These are phyloP conservation scores for Starmera quercuum DNA, from an alignment of 805 yeast genomes.

Conservation along the genomic window DNA sequence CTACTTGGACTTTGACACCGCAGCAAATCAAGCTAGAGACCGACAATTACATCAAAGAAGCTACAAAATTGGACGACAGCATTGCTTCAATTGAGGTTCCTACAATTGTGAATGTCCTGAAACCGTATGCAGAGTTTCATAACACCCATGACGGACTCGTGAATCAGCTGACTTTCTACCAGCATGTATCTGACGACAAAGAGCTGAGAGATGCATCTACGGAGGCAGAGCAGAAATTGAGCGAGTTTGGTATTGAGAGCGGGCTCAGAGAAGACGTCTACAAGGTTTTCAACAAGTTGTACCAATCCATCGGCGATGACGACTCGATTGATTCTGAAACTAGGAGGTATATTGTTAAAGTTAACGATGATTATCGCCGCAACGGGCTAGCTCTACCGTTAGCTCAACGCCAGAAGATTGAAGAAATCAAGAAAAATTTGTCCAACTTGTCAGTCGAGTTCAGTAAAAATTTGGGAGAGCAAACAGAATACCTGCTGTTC, in stretches of 20 bases:
- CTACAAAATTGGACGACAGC: slow-evolving; percentile 40
- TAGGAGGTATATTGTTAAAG: slow-evolving; percentile 47
- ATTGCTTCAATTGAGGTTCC: slow-evolving; percentile 45
- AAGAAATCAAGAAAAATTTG: slow-evolving; percentile 50
- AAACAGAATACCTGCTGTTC: slow-evolving; percentile 52
- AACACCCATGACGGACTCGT: slow-evolving; percentile 38
- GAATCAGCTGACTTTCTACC: slow-evolving; percentile 58
- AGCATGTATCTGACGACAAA: slow-evolving; percentile 60
- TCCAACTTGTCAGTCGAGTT: slow-evolving; percentile 50
- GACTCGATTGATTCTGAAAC: slow-evolving; percentile 42
- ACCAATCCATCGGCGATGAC: slow-evolving; percentile 27
- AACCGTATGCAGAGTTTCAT: slow-evolving; percentile 43
- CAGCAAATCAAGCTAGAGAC: slow-evolving; percentile 36
- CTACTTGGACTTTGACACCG: slow-evolving; percentile 56
- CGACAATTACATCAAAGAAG: slow-evolving; percentile 33
- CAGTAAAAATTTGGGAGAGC: slow-evolving; percentile 64
- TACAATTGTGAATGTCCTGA: slow-evolving; percentile 40
- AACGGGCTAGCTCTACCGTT: slow-evolving; percentile 60
- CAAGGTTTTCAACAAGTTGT: slow-evolving; percentile 46
- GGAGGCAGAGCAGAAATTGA: slow-evolving; percentile 49
- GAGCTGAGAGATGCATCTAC: slow-evolving; percentile 66
- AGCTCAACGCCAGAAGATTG: slow-evolving; percentile 47
- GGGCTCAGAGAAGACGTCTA: slow-evolving; percentile 62
- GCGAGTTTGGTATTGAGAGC: slow-evolving; percentile 55
- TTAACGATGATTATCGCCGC: slow-evolving; percentile 49